Conservation (phyloP, 2,329 filamentous ascomycete species). For the Diaporthe citri region DNA sequence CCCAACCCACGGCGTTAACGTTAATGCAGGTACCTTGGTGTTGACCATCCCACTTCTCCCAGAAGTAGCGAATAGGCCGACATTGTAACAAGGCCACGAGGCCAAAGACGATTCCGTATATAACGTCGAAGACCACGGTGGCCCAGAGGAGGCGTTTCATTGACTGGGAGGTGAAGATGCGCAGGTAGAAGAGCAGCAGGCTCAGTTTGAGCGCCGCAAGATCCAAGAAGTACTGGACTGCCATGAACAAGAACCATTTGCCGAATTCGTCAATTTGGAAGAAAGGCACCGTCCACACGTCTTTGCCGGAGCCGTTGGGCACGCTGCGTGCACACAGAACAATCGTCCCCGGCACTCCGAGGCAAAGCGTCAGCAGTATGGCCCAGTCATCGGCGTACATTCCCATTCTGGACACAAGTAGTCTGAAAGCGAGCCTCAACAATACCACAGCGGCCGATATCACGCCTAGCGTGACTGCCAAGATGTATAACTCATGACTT, state of each 20-base stretch:
- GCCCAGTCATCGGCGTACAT: conserved; percentile 42
- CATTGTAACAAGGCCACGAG: conserved; percentile 54
- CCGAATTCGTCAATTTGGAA: conserved; percentile 45
- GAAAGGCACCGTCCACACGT: conserved; percentile 47
- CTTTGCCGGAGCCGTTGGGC: conserved; percentile 45
- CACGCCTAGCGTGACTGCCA: conserved; percentile 22
- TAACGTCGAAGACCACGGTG: conserved; percentile 16
- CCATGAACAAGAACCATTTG: conserved; percentile 45
- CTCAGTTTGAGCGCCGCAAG: conserved; percentile 32
- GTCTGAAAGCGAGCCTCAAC: conserved; percentile 39
- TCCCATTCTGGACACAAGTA: conserved; percentile 28
- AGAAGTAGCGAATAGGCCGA: conserved; percentile 54
- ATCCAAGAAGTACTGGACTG: conserved; percentile 40
- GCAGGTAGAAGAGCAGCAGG: conserved; percentile 36
- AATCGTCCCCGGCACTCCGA: conserved; percentile 39
- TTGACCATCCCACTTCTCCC: conserved; percentile 56
- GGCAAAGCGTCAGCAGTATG: conserved; percentile 32
- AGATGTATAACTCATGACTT: not conserved
- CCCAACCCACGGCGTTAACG: conserved; percentile 55
- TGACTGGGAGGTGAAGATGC: conserved; percentile 29
- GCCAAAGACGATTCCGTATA: conserved; percentile 48
- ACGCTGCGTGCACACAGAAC: conserved; percentile 32
- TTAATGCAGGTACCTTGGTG: conserved; percentile 56
- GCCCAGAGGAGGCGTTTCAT: conserved; percentile 30
- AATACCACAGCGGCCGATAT: conserved; percentile 29